Base-by-base conservation (phyloP, 1,139 yeast species). In the Saccharomycopsis phalli region DNA sequence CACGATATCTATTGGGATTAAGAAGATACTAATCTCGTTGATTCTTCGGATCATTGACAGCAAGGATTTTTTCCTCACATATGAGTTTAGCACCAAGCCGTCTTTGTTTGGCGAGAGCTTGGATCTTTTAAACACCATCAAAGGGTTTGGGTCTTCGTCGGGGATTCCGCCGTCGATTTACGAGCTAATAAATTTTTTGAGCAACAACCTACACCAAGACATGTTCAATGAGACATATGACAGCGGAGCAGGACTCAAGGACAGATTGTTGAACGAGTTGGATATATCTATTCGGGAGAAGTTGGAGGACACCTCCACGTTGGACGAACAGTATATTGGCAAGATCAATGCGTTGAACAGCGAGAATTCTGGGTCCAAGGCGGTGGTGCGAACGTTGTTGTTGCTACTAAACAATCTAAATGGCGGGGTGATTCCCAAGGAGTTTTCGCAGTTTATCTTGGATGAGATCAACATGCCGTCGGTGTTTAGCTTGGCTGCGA, bases 351-450 rank as follows among this genome's bases (percentile, higher is more conserved):
- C 40, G 31, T 40, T 40, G 22, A 31, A 30, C 18, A 40, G 31
- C 22, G 35, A 37, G 11, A 27, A 45, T 31, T 27, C 34, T 11
- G 42, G 37, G 1, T 40, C 47, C n/a, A 42, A 45, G 19, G 54
- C 56, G 0, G 55, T 57, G 19, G 47, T 54, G 2, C 46, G 56
- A 31, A 54, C 57, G 2, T 44, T 58, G 22, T 25, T 63, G 8
- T 42, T 61, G 3, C 40, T 69, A 3, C 47, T 69, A 43, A 47
- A 52, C 20, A 56, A 60, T 43, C 46, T 66, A 8, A 63, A 66
- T 16, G 69, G 65, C 17, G 68, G 68, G 2, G 53, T 68, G 7
- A 55, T 69, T 10, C 59, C 68, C 0, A 52, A 47, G 14, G 63
- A 61, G 22, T 50, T 61, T 28, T 55, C 62, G 5, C 49, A 53